These are phyloP conservation scores for Podila horticola DNA, from an alignment of 192 early-diverging fungal species.

Conservation along the genomic window DNA sequence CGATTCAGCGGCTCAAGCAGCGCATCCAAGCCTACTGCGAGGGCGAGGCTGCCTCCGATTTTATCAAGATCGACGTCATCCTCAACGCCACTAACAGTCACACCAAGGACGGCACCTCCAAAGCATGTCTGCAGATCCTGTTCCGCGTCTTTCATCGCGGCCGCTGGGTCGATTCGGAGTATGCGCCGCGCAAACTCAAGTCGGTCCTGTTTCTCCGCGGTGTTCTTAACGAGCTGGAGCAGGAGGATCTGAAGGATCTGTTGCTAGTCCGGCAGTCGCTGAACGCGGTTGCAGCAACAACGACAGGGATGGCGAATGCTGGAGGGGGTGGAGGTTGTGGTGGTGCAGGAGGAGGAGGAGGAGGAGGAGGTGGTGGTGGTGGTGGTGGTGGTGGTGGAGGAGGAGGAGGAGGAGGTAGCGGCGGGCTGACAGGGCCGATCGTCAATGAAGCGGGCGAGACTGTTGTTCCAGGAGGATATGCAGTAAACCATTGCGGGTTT, in stretches of 20 bases:
- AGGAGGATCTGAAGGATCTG: constrained; percentile 39
- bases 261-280: constrained; percentile 16
- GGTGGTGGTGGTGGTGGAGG: not conserved
- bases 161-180: constrained; percentile 26
- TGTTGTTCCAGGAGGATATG: no score
- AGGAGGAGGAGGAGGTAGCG: not conserved
- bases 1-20: constrained; percentile 34
- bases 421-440: no score
- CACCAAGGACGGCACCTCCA: constrained; percentile 36
- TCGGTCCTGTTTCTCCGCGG: constrained; percentile 29
- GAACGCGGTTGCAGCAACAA: not conserved
- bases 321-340: not conserved
- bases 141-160: constrained; percentile 24
- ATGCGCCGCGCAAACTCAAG: constrained; percentile 20
- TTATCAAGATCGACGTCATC: constrained; percentile 38
- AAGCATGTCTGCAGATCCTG: constrained; percentile 42
- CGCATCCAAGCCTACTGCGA: constrained; percentile 38
- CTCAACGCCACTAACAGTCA: constrained; percentile 40
- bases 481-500: no score
- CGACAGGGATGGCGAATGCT: not conserved
- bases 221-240: constrained; percentile 31
- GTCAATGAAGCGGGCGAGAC: no score
- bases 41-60: constrained; percentile 20
- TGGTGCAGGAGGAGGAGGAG: constrained; percentile 1
- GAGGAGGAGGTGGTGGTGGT: constrained; percentile 11